Percentiles rank a stretch among this genome's conserved stretches.
phyloP scores from a whole-genome alignment of 345 rosid species.

The Brassica carinata region DNA sequence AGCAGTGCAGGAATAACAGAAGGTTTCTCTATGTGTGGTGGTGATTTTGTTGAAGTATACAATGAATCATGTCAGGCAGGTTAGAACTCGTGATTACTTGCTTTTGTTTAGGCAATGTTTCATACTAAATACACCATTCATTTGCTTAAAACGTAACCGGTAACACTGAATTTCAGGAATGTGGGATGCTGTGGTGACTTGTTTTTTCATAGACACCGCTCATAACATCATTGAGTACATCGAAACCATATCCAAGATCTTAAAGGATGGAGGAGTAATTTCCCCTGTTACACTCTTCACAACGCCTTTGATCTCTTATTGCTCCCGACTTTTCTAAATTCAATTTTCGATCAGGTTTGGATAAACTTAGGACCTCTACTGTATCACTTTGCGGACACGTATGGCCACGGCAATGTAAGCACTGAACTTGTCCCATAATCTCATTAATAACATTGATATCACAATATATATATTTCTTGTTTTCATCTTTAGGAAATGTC shows the following conservation, averaged over 20 bases:
- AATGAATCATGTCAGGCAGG: slow-evolving; percentile 79
- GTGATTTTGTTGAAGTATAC: slow-evolving; percentile 97
- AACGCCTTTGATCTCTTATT: slow-evolving; percentile 2
- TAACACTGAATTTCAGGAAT: slow-evolving; percentile 56
- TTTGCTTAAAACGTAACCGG: not conserved
- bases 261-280: slow-evolving; percentile 92
- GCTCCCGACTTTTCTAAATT: slow-evolving; percentile 19
- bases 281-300: slow-evolving; percentile 30
- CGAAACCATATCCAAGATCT: slow-evolving; percentile 85
- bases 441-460: not conserved
- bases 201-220: slow-evolving; percentile 95
- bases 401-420: slow-evolving; percentile 84
- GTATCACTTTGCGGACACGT: slow-evolving; percentile 89
- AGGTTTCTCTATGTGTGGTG: slow-evolving; percentile 99
- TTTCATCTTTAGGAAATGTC: slow-evolving; percentile 74
- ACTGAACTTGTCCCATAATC: slow-evolving; percentile 13
- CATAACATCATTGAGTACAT: slow-evolving; percentile 92
- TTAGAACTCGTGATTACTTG: slow-evolving; percentile 38
- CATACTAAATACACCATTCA: not conserved
- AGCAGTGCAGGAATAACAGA: slow-evolving; percentile 97
- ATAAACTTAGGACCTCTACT: slow-evolving; percentile 91
- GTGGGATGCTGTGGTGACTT: slow-evolving; percentile 97
- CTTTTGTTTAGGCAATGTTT: slow-evolving; percentile 12
- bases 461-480: slow-evolving; percentile 8
- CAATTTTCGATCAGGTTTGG: slow-evolving; percentile 67